Base-by-base conservation (phyloP, 1,284 basidiomycete genomes). In the Chalciporus sp. region DNA sequence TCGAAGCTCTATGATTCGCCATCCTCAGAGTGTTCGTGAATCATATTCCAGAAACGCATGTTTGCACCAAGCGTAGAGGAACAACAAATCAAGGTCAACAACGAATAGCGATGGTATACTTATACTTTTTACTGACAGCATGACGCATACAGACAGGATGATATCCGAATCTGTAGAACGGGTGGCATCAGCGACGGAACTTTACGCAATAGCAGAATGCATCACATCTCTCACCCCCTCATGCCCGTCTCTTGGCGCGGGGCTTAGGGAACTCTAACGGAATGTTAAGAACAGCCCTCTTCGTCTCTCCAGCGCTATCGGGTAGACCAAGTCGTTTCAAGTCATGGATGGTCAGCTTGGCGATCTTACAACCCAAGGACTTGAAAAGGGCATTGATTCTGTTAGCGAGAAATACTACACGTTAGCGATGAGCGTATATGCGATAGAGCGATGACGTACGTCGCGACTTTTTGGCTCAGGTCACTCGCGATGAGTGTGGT, bases 221-320 rank as follows among this genome's bases (percentile, higher is more conserved):
- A 42, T 27, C n/a, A 14, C 43, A 35, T 35, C 35, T 35, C 2
- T 31, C 46, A 23, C 42, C 19, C n/a, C 31, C 16, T 63, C 52
- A 66, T 1, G 29, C 28, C 4, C 61, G 65, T 47, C 56, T 56
- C 43, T 62, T 69, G 10, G 43, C 27, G 10, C 76, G 72, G 19
- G 76, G 73, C 66, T 88, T 89, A 1, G 93, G 93, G 73, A 94
- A 95, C 58, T 81, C 78, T 7, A 95, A 76, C 2, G 94, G 94
- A 2, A 85, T 81, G 49, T 75, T 83, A 49, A 96, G 76, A 0
- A 87, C 74, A 0, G 92, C 93, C 52, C 86, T 79, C 63, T 88
- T 90, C 39, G 74, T 77, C 40, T 79, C 76, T 28, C 76, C 81
- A 0, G 82, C 81, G 45, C 71, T 75, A 51, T 86, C 83, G 0